These are phyloP conservation scores for Penicillium sp. DNA, from an alignment of 2,329 filamentous ascomycete genomes.

Conservation along the genomic window DNA sequence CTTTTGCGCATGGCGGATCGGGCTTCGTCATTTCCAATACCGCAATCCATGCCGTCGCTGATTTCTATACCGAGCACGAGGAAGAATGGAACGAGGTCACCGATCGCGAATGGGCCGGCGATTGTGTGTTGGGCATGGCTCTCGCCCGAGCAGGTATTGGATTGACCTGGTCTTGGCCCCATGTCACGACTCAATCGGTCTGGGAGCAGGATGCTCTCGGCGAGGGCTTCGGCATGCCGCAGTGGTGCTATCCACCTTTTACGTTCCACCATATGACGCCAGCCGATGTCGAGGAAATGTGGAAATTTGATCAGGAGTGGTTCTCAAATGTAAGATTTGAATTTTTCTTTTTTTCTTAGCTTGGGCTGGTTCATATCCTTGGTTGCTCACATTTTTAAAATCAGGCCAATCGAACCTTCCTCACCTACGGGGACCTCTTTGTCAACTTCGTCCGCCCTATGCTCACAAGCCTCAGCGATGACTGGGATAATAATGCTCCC, in stretches of 20 bases:
- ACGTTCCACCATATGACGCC: constrained; percentile 31
- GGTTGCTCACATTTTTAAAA: not conserved
- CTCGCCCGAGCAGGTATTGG: constrained; percentile 42
- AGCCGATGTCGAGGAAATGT: constrained; percentile 24
- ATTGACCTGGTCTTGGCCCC: constrained; percentile 33
- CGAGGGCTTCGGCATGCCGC: constrained; percentile 14
- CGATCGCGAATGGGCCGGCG: constrained; percentile 43
- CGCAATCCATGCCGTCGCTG: constrained; percentile 44
- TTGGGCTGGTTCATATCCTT: not conserved
- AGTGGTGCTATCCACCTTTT: constrained; percentile 29
- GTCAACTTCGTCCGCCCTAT: constrained; percentile 18
- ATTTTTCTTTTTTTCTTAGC: not conserved
- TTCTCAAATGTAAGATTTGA: constrained; percentile 19
- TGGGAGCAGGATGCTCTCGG: constrained; percentile 27
- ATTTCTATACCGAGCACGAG: constrained; percentile 40
- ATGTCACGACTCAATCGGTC: constrained; percentile 19
- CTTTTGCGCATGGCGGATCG: constrained; percentile 52
- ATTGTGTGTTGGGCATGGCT: constrained; percentile 47
- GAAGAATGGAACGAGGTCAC: constrained; percentile 45
- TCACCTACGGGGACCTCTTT: constrained; percentile 27
- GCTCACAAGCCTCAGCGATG: constrained; percentile 8
- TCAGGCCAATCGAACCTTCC: constrained; percentile 13
- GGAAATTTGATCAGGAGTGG: constrained; percentile 27
- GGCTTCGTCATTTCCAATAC: constrained; percentile 50
- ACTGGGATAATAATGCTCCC: constrained; percentile 20